A percentile compares a stretch with the other conserved stretches of the same genome.
These are phyloP conservation scores for Stentor coeruleus DNA, from an alignment of 73 alveolate genomes.

Conservation along the genomic window DNA sequence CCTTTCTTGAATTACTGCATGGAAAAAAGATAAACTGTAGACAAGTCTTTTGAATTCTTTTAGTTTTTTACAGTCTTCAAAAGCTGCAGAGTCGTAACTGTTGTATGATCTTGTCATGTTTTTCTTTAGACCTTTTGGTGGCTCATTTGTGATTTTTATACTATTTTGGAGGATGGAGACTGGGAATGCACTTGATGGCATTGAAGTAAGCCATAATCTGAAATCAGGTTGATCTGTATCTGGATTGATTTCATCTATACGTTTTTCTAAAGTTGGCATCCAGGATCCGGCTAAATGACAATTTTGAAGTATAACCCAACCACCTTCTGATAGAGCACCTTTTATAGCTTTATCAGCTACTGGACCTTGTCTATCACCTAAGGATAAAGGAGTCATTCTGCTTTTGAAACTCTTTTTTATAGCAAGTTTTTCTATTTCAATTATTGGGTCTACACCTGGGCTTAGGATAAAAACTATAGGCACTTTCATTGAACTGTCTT, in stretches of 20 bases:
- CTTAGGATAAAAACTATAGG: constrained; percentile 99
- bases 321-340: constrained; percentile 90
- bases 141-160: constrained; percentile 99
- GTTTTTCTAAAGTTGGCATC: constrained; percentile 98
- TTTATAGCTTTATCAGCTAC: constrained; percentile 94
- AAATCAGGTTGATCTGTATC: constrained; percentile 96
- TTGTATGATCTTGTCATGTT: constrained; percentile 92
- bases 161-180: constrained; percentile 98
- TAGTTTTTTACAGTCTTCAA: constrained; percentile 93
- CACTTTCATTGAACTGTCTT: constrained; percentile 88
- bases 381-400: constrained; percentile 80
- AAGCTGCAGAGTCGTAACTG: constrained; percentile 37
- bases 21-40: constrained; percentile 99
- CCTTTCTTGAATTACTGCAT: constrained; percentile 98
- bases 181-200: constrained; percentile 99
- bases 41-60: constrained; percentile 91
- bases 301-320: constrained; percentile 98
- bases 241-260: constrained; percentile 90
- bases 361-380: constrained; percentile 97
- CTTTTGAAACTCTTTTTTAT: constrained; percentile 64
- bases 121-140: constrained; percentile 98
- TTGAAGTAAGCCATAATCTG: constrained; percentile 99
- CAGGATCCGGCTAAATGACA: constrained; percentile 98
- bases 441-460: constrained; percentile 99
- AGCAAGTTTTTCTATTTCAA: constrained; percentile 86